phyloP scores from a whole-genome alignment of 139 green algal genomes.

The Chlorella sp. region DNA sequence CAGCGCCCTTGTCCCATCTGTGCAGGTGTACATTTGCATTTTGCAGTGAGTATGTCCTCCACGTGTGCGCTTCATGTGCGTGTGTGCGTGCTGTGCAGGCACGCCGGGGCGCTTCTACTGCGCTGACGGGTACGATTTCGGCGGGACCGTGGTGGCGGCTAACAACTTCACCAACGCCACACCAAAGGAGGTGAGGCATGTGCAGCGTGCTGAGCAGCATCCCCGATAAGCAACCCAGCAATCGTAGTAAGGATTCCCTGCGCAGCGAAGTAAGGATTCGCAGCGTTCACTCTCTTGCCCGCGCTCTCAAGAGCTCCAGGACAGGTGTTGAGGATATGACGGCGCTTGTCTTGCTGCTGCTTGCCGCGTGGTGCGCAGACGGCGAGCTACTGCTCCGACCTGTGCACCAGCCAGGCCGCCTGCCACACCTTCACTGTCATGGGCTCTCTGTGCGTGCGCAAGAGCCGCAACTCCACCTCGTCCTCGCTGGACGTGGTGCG shows the following conservation, averaged over 20 bases:
- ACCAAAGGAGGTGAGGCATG: not conserved
- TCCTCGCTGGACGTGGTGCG: not conserved
- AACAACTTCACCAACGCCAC: not conserved
- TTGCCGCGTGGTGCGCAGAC: not conserved
- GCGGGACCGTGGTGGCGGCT: not conserved
- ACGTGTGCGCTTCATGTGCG: too few species aligned
- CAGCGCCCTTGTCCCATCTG: too few species aligned
- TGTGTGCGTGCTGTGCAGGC: not conserved
- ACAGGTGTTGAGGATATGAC: too few species aligned
- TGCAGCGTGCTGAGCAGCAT: too few species aligned
- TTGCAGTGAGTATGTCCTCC: too few species aligned
- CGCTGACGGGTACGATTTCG: not conserved
- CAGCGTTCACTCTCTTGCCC: too few species aligned
- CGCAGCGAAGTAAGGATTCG: too few species aligned
- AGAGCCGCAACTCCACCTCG: not conserved
- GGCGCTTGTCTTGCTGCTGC: too few species aligned
- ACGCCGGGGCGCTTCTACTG: conserved; percentile 2
- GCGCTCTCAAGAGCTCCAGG: too few species aligned
- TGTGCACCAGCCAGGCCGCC: conserved; percentile 3
- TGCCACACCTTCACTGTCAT: not conserved
- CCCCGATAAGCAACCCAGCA: too few species aligned
- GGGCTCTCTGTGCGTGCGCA: not conserved
- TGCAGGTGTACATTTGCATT: too few species aligned
- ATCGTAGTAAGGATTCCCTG: too few species aligned
- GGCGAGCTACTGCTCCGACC: conserved; percentile 1